Conservation (phyloP, 306 rosid species). For the Lathyrus sativus region DNA sequence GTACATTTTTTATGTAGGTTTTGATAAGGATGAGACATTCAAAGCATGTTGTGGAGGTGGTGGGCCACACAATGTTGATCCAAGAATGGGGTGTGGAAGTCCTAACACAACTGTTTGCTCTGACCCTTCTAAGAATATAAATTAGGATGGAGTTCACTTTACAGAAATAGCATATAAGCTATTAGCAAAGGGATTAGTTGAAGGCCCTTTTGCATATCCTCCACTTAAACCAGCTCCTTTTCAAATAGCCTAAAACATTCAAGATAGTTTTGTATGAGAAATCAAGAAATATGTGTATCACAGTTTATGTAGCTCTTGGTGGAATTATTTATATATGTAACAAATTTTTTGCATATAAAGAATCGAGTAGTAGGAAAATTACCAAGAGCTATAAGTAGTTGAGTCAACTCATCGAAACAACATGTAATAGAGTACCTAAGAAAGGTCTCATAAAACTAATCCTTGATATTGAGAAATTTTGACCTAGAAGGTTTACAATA, state of each 20-base stretch:
- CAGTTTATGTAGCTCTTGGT: no score
- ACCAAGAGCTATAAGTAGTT: no score
- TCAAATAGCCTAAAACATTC: background rate
- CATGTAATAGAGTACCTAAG: no score
- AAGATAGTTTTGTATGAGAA: no score
- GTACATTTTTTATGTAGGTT: constrained; percentile 36
- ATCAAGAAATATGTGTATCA: no score
- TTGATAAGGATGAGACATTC: constrained; percentile 5
- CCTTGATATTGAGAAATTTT: no score
- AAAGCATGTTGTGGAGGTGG: constrained; percentile 50
- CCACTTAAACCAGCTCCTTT: constrained; percentile 1
- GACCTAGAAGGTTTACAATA: no score
- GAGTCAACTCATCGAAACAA: no score
- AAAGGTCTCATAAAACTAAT: no score
- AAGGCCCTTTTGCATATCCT: constrained; percentile 38
- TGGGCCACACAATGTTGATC: constrained; percentile 46
- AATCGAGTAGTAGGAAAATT: no score
- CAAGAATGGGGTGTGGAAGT: background rate
- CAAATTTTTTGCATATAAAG: no score
- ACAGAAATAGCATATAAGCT: constrained; percentile 52
- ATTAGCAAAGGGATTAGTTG: constrained; percentile 41
- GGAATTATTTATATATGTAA: no score
- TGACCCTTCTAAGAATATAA: constrained; percentile 41
- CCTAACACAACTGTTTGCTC: constrained; percentile 29
- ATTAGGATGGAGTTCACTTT: constrained; percentile 57